Percentiles rank a stretch among this genome's conserved stretches.
These are phyloP conservation scores for Eutrema salsugineum DNA, from an alignment of 441 rosid species.

Conservation along the genomic window DNA sequence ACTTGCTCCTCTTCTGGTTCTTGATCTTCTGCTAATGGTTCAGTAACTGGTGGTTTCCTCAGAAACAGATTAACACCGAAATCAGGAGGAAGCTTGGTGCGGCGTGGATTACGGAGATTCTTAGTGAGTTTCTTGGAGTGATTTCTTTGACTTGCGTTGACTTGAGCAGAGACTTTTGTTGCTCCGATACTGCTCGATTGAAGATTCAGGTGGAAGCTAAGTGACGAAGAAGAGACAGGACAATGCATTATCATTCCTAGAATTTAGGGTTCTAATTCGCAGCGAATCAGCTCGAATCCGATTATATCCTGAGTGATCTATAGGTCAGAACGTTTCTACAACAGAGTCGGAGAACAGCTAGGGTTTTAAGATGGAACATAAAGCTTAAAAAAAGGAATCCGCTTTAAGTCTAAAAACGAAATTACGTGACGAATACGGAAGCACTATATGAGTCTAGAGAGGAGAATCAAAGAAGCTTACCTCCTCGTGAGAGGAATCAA, in stretches of 20 bases:
- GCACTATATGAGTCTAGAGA: neutral
- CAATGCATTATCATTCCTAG: conserved; percentile 21
- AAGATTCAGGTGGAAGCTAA: conserved; percentile 19
- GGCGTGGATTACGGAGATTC: conserved; percentile 63
- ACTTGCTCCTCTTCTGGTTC: conserved; percentile 7
- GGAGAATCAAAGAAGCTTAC: neutral
- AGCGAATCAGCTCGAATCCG: neutral
- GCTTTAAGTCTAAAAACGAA: neutral
- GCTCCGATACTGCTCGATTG: neutral
- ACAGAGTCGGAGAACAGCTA: neutral
- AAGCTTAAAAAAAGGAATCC: neutral
- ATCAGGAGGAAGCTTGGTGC: conserved; percentile 74
- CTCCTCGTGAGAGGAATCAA: neutral
- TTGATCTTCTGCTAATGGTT: conserved; percentile 4
- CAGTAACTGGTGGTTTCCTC: conserved; percentile 52
- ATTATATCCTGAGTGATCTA: neutral
- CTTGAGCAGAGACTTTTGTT: conserved; percentile 6
- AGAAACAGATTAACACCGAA: conserved; percentile 78
- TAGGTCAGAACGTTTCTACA: neutral
- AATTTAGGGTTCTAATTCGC: neutral
- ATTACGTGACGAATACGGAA: neutral
- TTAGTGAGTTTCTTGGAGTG: conserved; percentile 44
- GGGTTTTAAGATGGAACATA: conserved; percentile 17
- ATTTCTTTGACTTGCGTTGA: conserved; percentile 28
- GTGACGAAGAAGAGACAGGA: conserved; percentile 17